These are phyloP conservation scores for Cyanodermella asteris DNA, from an alignment of 2,329 filamentous ascomycete species.

Conservation along the genomic window DNA sequence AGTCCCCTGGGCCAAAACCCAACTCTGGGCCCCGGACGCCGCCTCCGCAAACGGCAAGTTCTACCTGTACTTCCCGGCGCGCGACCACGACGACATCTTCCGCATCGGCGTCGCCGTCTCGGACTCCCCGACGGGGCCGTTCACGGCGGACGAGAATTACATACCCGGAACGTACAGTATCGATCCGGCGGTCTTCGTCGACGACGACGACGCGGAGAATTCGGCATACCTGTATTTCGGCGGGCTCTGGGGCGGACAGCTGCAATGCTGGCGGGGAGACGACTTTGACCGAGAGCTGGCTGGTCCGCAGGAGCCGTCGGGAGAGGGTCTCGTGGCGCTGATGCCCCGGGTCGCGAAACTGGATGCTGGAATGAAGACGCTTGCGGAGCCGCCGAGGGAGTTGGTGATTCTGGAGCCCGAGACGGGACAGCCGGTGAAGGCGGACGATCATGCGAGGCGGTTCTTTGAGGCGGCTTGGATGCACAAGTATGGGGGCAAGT, in stretches of 20 bases:
- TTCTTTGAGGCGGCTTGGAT: no score
- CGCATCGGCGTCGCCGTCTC: conserved; percentile 50
- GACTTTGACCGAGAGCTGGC: no score
- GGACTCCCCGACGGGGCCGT: conserved; percentile 45
- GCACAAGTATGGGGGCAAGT: no score
- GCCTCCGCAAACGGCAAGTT: conserved; percentile 47
- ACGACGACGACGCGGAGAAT: conserved; percentile 42
- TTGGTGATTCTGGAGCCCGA: no score
- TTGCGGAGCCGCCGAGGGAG: no score
- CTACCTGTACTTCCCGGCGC: conserved; percentile 57
- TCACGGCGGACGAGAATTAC: conserved; percentile 38
- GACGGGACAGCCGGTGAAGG: no score
- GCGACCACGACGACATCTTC: conserved; percentile 48
- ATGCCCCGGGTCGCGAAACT: no score
- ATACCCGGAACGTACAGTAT: conserved; percentile 55
- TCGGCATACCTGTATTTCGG: conserved; percentile 53
- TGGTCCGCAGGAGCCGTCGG: no score
- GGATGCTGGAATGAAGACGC: no score
- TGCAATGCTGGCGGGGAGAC: conserved; percentile 56
- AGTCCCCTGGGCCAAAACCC: conserved; percentile 56
- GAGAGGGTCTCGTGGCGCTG: no score
- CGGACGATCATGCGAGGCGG: no score
- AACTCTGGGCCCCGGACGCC: conserved; percentile 64
- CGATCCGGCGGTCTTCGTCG: conserved; percentile 55
- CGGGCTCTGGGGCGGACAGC: conserved; percentile 59